phyloP scores from a whole-genome alignment of 2,329 filamentous ascomycete species.

The Penicillium sp. region DNA sequence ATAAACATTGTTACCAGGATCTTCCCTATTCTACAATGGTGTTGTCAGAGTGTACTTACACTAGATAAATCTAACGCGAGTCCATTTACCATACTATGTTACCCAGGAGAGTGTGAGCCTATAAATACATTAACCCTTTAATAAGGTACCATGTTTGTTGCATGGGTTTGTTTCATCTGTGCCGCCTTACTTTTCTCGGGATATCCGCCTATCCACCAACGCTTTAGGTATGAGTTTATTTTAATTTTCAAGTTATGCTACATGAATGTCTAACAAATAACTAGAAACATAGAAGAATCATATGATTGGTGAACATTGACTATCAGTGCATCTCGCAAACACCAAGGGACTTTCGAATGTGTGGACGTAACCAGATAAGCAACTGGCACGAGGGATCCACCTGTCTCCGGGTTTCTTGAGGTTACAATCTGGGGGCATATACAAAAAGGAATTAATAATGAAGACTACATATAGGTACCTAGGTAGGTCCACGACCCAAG shows the following conservation, averaged over 20 bases:
- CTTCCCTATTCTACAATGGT: neutral
- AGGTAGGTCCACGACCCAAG: neutral
- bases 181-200: neutral
- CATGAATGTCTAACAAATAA: neutral
- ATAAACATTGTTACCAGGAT: neutral
- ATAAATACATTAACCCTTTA: neutral
- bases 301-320: neutral
- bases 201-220: neutral
- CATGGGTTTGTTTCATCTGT: neutral
- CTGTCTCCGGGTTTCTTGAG: neutral
- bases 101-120: neutral
- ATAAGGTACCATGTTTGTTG: neutral
- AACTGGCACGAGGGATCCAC: neutral
- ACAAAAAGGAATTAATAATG: neutral
- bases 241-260: too few relatives aligned
- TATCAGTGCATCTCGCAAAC: neutral
- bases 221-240: neutral
- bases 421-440: neutral
- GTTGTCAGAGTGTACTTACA: neutral
- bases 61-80: too few relatives aligned
- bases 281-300: neutral
- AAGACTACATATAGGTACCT: neutral
- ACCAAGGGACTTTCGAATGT: neutral
- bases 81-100: neutral
- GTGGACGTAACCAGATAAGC: neutral